These are phyloP conservation scores for Starmerella stigmatis DNA, from an alignment of 805 yeast species.

Conservation along the genomic window DNA sequence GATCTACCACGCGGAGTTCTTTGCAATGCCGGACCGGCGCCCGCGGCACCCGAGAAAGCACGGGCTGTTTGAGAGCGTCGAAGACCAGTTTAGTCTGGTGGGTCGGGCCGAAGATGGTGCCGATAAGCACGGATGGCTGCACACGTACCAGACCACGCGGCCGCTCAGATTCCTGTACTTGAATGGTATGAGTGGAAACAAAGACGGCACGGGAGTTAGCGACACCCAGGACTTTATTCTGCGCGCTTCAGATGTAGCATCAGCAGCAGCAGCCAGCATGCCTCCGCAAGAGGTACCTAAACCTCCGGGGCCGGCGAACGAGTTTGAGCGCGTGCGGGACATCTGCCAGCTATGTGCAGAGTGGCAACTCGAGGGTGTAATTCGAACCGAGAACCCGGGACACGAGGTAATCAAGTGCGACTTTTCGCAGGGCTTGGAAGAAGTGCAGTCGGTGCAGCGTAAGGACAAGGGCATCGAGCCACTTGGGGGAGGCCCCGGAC, in stretches of 20 bases:
- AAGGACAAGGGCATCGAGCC: neutral
- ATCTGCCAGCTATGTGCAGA: neutral
- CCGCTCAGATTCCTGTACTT: neutral
- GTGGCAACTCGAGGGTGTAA: neutral
- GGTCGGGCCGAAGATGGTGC: neutral
- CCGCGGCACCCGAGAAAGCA: neutral
- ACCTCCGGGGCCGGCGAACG: neutral
- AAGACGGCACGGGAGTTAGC: neutral
- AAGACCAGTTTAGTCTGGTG: neutral
- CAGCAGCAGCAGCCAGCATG: no score
- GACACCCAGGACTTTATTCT: slow-evolving; percentile 4
- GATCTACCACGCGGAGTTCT: neutral
- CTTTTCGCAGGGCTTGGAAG: neutral
- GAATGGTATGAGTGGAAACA: slow-evolving; percentile 4
- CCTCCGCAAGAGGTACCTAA: no score
- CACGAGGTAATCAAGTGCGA: neutral
- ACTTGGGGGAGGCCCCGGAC: neutral
- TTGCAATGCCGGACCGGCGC: neutral
- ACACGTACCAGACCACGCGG: neutral
- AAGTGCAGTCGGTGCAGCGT: neutral
- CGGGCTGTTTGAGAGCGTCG: no score
- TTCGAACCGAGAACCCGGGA: slow-evolving; percentile 1
- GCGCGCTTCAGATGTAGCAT: neutral
- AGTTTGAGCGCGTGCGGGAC: neutral
- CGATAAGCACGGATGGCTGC: neutral